Base-by-base conservation (phyloP, 805 yeast genomes). In the Komagataella mondaviorum region DNA sequence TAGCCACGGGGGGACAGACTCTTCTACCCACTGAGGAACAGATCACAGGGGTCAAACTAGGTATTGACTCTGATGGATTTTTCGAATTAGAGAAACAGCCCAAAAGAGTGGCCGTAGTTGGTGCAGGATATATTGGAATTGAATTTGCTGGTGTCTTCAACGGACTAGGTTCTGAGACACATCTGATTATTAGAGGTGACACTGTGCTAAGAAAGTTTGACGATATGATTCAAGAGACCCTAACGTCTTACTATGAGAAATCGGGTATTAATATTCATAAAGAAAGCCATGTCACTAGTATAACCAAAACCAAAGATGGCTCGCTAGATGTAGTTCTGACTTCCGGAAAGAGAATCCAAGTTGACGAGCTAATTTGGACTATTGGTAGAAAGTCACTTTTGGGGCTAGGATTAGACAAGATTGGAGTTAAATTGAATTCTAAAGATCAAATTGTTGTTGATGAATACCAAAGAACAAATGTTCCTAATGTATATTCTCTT, bases 81-180 rank as follows among this genome's bases (percentile, higher is more conserved):
- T 93, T 93, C 63, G 78, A 77, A 56, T 72, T 93, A 57, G 83
- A 77, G 54, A 62, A 70, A 49, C 97, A 90, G 69, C 99, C 99
- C 50, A 83, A 88, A 68, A 76, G 82, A 49, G 98, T 91, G 24
- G 98, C 95, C 1, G 76, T 93, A 55, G 96, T 93, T 10, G 99
- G 99, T 59, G 96, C 96, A 44, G 99, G 99, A 47, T 93, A 93
- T 71, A 93, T 93, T 64, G 98, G 96, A 53, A 85, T 89, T 48
- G 99, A 93, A 71, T 77, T 93, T 50, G 85, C 97, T 6, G 99
- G 99, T 55, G 89, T 93, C 47, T 91, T 93, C 80, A 77, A 86
- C 57, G 88, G 88, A 22, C 75, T 93, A 55, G 96, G 95, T 16
- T 65, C 91, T 14, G 88, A 91, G 57, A 84, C 96, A 48, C 91